Evolutionary conservation across 2,329 filamentous ascomycete species (phyloP), one percentile per base, ranked within the genome.

Genomic region (Helicocarpus griseus): DNA sequence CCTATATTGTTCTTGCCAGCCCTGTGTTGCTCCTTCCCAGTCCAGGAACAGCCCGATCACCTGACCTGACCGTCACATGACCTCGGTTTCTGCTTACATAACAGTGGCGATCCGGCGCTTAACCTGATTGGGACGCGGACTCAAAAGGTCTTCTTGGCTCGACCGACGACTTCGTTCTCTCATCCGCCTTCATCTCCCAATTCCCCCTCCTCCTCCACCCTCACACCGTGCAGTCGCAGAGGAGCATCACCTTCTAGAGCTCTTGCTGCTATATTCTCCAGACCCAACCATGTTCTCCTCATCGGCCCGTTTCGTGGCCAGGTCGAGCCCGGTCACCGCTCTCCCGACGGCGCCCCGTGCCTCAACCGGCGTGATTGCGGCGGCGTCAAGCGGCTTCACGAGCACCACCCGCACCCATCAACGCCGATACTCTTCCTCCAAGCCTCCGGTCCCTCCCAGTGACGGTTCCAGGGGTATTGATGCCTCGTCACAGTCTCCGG

Each of bases 341-440:
- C 59, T 69, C 38, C 63, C 61, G 28, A 57, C 68, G 39, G 51
- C 60, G 40, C 60, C 64, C 55, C 63, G 66, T 40, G 55, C 63
- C 11, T 61, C 63, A 35, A 58, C 52, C 41, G 59, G 62, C 45
- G 55, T 61, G 57, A 62, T 69, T 54, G 62, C 63, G 46, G 54
- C 53, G 36, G 51, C 57, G 22, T 62, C 64, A 19, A 61, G 60
- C 55, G 59, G 61, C 49, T 55, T 68, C 57, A 38, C 50, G 54
- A 58, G 61, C 52, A 64, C 64, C 52, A 64, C 64, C 53, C 64
- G 64, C 44, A 60, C 57, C 65, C 71, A 73, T 57, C 72, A 74
- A 58, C 68, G 71, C 54, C 68, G 72, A 52, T 73, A 74, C 62
- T 74, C 72, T 40, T 74, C 72, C 33, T 74, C 72, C n/a, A 75